Evolutionary conservation across 208 protist species (phyloP).

Genomic region (Novymonas esmeraldas): DNA sequence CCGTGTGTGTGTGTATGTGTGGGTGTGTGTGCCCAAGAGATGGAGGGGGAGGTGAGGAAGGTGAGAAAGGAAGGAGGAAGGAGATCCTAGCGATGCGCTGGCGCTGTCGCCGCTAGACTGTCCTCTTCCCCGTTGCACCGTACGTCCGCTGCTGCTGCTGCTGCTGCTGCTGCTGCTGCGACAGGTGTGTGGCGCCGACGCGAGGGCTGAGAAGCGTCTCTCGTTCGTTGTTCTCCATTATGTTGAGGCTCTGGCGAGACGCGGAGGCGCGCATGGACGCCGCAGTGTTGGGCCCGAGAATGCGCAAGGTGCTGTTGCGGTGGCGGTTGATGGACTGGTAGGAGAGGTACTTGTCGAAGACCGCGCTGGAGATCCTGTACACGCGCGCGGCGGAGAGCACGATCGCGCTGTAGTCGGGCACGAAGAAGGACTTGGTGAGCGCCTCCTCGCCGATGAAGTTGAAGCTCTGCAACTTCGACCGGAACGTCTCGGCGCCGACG

Average conservation of each 20-base stretch:
- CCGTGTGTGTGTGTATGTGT: background rate
- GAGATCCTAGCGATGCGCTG: no score
- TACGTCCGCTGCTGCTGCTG: slow-evolving; percentile 1
- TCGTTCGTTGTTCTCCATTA: background rate
- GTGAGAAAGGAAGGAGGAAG: background rate
- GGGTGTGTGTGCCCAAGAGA: no score
- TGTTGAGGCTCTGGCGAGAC: background rate
- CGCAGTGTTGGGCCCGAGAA: slow-evolving; percentile 11
- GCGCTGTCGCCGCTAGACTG: background rate
- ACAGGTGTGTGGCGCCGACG: background rate
- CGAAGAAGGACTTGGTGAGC: slow-evolving; percentile 60
- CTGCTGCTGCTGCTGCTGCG: slow-evolving; percentile 4
- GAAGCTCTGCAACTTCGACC: slow-evolving; percentile 60
- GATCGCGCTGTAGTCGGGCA: slow-evolving; percentile 80
- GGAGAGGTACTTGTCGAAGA: slow-evolving; percentile 67
- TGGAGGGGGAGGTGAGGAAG: background rate
- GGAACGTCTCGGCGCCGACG: slow-evolving; percentile 62
- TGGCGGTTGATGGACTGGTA: slow-evolving; percentile 33
- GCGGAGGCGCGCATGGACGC: slow-evolving; percentile 14
- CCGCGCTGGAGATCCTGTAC: slow-evolving; percentile 54
- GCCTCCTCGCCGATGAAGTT: slow-evolving; percentile 77
- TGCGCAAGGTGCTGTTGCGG: slow-evolving; percentile 25
- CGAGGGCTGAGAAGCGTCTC: background rate
- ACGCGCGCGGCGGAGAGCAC: slow-evolving; percentile 68
- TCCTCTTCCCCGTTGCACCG: background rate